These are phyloP conservation scores for Populus nigra DNA, from an alignment of 345 rosid genomes.

Conservation along the genomic window DNA sequence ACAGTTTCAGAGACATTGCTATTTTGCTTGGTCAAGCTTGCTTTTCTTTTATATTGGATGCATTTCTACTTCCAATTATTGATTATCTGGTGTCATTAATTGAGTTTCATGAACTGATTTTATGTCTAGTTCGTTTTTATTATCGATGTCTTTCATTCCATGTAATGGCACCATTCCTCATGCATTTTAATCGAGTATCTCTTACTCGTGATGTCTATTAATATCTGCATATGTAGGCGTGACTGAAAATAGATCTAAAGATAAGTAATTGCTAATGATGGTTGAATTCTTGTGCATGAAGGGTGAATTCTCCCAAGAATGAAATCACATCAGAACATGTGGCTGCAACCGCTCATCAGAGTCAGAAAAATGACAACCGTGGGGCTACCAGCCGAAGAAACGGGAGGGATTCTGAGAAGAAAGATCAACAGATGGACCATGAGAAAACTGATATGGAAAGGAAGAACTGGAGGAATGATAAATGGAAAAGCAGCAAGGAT, in stretches of 20 bases:
- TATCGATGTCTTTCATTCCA: background rate
- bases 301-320: conserved; percentile 20
- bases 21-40: background rate
- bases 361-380: conserved; percentile 4
- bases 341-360: background rate
- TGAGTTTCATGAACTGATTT: background rate
- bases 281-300: conserved; percentile 4
- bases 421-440: conserved; percentile 3
- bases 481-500: conserved; percentile 14
- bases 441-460: conserved; percentile 12
- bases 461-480: conserved; percentile 20
- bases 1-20: background rate
- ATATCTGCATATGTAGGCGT: background rate
- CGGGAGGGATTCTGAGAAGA: conserved; percentile 17
- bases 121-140: background rate
- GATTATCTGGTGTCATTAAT: background rate
- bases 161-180: background rate
- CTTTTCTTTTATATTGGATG: background rate
- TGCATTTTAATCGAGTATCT: background rate
- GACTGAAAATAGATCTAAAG: background rate
- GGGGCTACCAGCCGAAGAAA: conserved; percentile 8
- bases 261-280: background rate
- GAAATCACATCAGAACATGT: conserved; percentile 8
- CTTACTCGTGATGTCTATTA: background rate
- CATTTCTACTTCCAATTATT: background rate